Conservation (phyloP, 768 basidiomycete species). For the Lyophyllum decastes region DNA sequence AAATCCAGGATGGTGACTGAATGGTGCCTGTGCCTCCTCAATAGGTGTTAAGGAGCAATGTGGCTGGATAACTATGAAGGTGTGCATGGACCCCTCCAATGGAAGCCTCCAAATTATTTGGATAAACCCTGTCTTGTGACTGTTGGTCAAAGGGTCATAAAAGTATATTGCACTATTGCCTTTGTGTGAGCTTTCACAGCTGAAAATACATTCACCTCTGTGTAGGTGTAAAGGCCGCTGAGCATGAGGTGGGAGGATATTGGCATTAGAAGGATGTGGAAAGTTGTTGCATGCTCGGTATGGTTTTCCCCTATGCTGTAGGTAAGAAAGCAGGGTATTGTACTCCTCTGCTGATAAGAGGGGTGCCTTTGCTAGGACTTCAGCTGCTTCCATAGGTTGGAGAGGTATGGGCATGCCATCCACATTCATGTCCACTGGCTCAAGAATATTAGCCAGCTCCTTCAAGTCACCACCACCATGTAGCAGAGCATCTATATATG, state of each 20-base stretch:
- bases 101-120: constrained; percentile 2
- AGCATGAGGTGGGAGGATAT: constrained; percentile 17
- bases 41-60: constrained; percentile 14
- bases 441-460: constrained; percentile 5
- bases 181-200: constrained; percentile 17
- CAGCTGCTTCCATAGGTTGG: constrained; percentile 3
- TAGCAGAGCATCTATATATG: neutral
- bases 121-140: neutral
- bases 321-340: constrained; percentile 17
- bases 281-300: constrained; percentile 11
- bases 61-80: constrained; percentile 20
- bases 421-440: neutral
- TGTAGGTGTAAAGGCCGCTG: constrained; percentile 9
- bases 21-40: constrained; percentile 18
- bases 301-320: constrained; percentile 9
- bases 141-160: constrained; percentile 10
- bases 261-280: constrained; percentile 11
- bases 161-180: constrained; percentile 25
- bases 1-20: constrained; percentile 16
- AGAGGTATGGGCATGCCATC: neutral
- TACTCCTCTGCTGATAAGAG: constrained; percentile 10
- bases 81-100: neutral
- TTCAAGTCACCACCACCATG: neutral
- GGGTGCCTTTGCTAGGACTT: constrained; percentile 11
- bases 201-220: constrained; percentile 15